Conservation (phyloP, 768 basidiomycete genomes). For the Mrakia blollopis region DNA sequence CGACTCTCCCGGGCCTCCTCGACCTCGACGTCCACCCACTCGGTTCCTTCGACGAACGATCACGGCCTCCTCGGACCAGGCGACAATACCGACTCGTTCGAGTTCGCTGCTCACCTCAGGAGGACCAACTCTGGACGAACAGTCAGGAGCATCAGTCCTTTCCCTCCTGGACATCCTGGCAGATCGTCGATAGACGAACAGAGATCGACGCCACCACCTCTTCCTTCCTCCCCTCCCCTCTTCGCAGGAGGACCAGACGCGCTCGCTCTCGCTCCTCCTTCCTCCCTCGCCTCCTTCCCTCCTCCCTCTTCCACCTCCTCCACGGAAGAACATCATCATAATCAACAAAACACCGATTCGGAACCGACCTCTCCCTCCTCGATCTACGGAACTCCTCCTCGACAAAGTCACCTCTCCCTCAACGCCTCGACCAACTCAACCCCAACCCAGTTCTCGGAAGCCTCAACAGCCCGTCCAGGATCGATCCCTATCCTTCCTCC, state of each 20-base stretch:
- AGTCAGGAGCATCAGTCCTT: constrained; percentile 18
- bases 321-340: background rate
- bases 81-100: constrained; percentile 30
- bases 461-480: constrained; percentile 7
- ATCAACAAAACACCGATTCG: background rate
- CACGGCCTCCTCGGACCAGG: constrained; percentile 18
- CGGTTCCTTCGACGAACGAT: background rate
- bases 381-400: background rate
- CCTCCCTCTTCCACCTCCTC: background rate
- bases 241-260: background rate
- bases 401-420: background rate
- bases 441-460: constrained; percentile 3
- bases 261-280: background rate
- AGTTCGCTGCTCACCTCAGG: constrained; percentile 29
- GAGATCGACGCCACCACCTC: background rate
- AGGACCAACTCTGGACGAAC: constrained; percentile 31
- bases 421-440: background rate
- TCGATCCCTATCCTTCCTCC: constrained; percentile 29
- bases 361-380: background rate
- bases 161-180: background rate
- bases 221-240: constrained; percentile 1
- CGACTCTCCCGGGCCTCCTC: constrained; percentile 12
- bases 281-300: background rate
- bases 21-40: constrained; percentile 16
- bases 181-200: background rate